Evolutionary conservation across 495 filamentous ascomycete species (phyloP).

Genomic region (Margaritispora aquatica): DNA sequence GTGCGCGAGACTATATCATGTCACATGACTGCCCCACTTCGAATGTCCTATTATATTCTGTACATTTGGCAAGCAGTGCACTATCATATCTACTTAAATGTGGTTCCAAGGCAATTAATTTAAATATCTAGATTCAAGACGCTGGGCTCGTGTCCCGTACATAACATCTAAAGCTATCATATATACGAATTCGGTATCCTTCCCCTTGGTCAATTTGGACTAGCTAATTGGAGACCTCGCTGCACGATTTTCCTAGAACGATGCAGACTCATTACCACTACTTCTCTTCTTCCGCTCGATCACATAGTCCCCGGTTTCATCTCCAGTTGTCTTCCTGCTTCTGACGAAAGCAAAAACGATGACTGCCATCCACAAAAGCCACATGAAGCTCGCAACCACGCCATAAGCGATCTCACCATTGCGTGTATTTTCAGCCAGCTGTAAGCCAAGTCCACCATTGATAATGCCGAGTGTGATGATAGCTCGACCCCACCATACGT

Average conservation of each 20-base stretch:
- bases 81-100: too few species aligned
- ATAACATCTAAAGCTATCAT: too few species aligned
- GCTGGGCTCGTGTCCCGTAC: too few species aligned
- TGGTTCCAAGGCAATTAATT: too few species aligned
- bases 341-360: slow-evolving; percentile 8
- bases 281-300: background rate
- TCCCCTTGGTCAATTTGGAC: background rate
- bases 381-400: slow-evolving; percentile 49
- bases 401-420: slow-evolving; percentile 45
- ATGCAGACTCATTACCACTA: background rate
- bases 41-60: background rate
- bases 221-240: background rate
- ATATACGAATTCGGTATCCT: too few species aligned
- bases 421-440: slow-evolving; percentile 30
- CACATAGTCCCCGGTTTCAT: background rate
- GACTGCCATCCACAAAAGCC: slow-evolving; percentile 17
- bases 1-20: background rate
- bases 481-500: slow-evolving; percentile 65
- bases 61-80: too few species aligned
- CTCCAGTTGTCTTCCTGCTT: background rate
- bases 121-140: too few species aligned
- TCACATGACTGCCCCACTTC: background rate
- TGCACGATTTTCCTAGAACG: too few species aligned
- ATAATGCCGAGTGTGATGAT: slow-evolving; percentile 60
- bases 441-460: slow-evolving; percentile 64